Evolutionary conservation across 495 filamentous ascomycete genomes (phyloP).

Genomic region (Patellaria atrata): DNA sequence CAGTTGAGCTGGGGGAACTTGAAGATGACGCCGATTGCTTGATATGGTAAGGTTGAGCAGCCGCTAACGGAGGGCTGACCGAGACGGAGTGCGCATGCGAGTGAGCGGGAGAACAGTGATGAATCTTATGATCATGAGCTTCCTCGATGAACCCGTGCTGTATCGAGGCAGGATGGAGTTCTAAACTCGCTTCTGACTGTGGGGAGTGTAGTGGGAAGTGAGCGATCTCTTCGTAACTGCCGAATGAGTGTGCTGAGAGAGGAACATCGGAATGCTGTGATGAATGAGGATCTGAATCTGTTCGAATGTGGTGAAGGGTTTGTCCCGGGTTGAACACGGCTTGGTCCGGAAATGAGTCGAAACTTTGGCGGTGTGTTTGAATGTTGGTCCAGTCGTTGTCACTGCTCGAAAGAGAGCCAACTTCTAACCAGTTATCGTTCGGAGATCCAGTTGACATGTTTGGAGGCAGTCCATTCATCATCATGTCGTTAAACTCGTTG

Average conservation of each 20-base stretch:
- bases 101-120: slow-evolving; percentile 34
- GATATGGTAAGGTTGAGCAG: slow-evolving; percentile 53
- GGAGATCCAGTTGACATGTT: slow-evolving; percentile 58
- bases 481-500: slow-evolving; percentile 9
- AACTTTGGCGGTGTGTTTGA: slow-evolving; percentile 43
- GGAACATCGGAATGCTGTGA: slow-evolving; percentile 57
- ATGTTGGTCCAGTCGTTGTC: slow-evolving; percentile 74
- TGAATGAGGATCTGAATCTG: slow-evolving; percentile 70
- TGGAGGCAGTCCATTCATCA: slow-evolving; percentile 6
- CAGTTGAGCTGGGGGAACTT: slow-evolving; percentile 31
- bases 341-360: slow-evolving; percentile 36
- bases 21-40: slow-evolving; percentile 47
- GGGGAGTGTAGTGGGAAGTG: slow-evolving; percentile 56
- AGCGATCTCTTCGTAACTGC: slow-evolving; percentile 75
- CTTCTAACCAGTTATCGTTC: slow-evolving; percentile 68
- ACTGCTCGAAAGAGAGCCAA: slow-evolving; percentile 66
- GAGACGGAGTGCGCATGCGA: slow-evolving; percentile 30
- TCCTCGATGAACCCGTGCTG: slow-evolving; percentile 19
- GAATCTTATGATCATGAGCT: slow-evolving; percentile 10
- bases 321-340: slow-evolving; percentile 74
- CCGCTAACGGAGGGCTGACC: slow-evolving; percentile 51
- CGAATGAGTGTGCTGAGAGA: slow-evolving; percentile 43
- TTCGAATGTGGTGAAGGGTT: slow-evolving; percentile 70
- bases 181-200: slow-evolving; percentile 23
- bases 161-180: slow-evolving; percentile 4